Base-by-base conservation (phyloP, 495 filamentous ascomycete species). In the Corynascus novoguineensis region DNA sequence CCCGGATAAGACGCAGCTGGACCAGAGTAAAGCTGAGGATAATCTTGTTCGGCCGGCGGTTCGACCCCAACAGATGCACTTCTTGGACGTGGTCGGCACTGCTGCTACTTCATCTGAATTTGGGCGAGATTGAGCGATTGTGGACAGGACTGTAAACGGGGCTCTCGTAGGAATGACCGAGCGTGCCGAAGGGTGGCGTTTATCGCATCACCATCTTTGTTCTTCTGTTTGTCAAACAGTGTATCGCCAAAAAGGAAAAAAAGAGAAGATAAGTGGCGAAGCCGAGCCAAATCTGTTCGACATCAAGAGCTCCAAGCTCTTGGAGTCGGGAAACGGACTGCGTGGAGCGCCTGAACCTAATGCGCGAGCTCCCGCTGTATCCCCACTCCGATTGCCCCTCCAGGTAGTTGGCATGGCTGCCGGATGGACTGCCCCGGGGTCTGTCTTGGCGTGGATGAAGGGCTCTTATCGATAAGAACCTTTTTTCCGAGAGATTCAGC, bases 391-490 rank as follows among this genome's bases (percentile, higher is more conserved):
- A 29, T 32, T 53, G 51, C 51, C 51, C 51, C 51, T 53, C 51
- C 50, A 38, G 9, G 49, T 3, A 27, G 27, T n/a, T 27, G 34
- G 11, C n/a, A n/a, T n/a, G n/a, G n/a, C n/a, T n/a, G n/a, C n/a
- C n/a, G n/a, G n/a, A n/a, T n/a, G n/a, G n/a, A n/a, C n/a, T n/a
- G n/a, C n/a, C n/a, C n/a, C 27, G 1, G 48, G 35, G 5, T 31
- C 9, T 0, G 25, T 15, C 54, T 57, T 57, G 35, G 45, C 45
- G 11, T 12, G 1, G 15, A 3, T n/a, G 19, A 24, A 47, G 46
- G 11, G 14, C 21, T 17, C 28, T 44, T 57, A 57, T 57, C 54
- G 54, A 57, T 57, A 57, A 57, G 31, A 35, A 57, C 12, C 34
- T 57, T 41, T 41, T 56, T 44, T n/a, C n/a, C n/a, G n/a, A n/a